A percentile compares a stretch with the other conserved stretches of the same genome.
These are phyloP conservation scores for Porphyridium purpureum DNA, from an alignment of 23 red algal genomes.

Conservation along the genomic window DNA sequence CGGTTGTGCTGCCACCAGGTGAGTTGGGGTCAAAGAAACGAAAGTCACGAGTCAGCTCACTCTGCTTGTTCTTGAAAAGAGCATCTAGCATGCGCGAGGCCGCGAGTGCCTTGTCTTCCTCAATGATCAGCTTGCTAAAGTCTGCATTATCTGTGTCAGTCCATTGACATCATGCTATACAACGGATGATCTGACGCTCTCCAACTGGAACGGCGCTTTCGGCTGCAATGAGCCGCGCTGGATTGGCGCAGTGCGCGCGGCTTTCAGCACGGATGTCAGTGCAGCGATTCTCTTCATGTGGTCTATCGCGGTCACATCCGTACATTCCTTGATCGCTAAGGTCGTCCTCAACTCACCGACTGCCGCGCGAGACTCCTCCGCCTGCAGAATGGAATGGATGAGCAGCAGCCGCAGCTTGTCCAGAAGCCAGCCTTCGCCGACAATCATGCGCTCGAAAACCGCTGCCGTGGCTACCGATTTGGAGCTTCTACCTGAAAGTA, in stretches of 20 bases:
- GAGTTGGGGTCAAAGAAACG: too few species aligned
- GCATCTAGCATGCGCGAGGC: conserved; percentile 37
- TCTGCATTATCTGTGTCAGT: conserved; percentile 28
- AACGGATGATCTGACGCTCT: conserved; percentile 5
- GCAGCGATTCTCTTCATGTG: conserved; percentile 42
- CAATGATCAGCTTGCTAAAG: conserved; percentile 69
- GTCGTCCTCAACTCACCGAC: too few species aligned
- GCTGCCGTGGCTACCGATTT: conserved; percentile 24
- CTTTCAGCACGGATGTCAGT: conserved; percentile 37
- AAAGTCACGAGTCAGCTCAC: background rate
- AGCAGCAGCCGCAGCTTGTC: conserved; percentile 58
- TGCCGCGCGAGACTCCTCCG: too few species aligned
- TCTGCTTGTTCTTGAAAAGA: conserved; percentile 34
- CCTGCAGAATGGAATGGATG: conserved; percentile 55
- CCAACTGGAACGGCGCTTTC: too few species aligned
- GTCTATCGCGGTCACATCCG: conserved; percentile 26
- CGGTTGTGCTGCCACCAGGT: too few species aligned
- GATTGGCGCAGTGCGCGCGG: too few species aligned
- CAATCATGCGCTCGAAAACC: conserved; percentile 25
- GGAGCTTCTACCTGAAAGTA: conserved; percentile 82
- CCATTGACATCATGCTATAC: conserved; percentile 37
- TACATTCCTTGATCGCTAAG: conserved; percentile 22
- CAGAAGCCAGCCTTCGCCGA: conserved; percentile 15
- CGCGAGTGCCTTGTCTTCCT: conserved; percentile 44
- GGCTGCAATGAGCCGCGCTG: too few species aligned